phyloP scores from a whole-genome alignment of 1,284 basidiomycete genomes.

The Athelia psychrophila region DNA sequence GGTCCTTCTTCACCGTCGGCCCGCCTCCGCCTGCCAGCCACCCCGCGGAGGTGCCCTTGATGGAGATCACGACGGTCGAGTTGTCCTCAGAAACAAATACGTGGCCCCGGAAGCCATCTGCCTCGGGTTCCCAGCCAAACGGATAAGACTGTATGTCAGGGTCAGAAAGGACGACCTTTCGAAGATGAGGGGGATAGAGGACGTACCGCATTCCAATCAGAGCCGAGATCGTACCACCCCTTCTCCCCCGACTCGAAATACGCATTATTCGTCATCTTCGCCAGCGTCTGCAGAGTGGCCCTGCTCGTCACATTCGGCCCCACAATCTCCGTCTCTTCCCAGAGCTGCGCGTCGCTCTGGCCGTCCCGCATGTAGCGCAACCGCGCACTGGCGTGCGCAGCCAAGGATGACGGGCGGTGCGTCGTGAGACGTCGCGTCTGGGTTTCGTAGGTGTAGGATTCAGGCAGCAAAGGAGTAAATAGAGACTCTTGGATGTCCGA shows the following conservation, averaged over 20 bases:
- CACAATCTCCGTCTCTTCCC: slow-evolving; percentile 52
- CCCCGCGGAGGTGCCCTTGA: slow-evolving; percentile 91
- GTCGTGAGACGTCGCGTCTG: slow-evolving; percentile 33
- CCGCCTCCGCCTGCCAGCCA: slow-evolving; percentile 73
- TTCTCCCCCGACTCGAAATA: slow-evolving; percentile 57
- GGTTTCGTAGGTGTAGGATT: slow-evolving; percentile 29
- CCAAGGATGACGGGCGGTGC: slow-evolving; percentile 43
- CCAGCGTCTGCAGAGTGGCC: slow-evolving; percentile 73
- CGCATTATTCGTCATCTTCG: slow-evolving; percentile 89
- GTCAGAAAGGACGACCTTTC: slow-evolving; percentile 23
- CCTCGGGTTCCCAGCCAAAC: slow-evolving; percentile 85
- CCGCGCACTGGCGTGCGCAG: slow-evolving; percentile 47
- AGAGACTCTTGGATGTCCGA: slow-evolving; percentile 38
- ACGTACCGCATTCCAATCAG: slow-evolving; percentile 52
- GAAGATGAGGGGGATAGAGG: slow-evolving; percentile 22
- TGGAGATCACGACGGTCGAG: slow-evolving; percentile 81
- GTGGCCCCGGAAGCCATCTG: slow-evolving; percentile 90
- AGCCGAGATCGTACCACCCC: slow-evolving; percentile 74
- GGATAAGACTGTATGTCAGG: slow-evolving; percentile 51
- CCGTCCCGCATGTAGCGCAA: slow-evolving; percentile 38
- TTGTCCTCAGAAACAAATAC: slow-evolving; percentile 81
- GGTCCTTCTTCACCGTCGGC: slow-evolving; percentile 65
- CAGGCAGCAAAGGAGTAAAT: slow-evolving; percentile 15
- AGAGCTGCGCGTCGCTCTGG: slow-evolving; percentile 37
- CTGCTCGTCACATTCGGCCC: slow-evolving; percentile 72